phyloP scores from a whole-genome alignment of 164 flowering plant genomes.

The Houttuynia cordata region DNA sequence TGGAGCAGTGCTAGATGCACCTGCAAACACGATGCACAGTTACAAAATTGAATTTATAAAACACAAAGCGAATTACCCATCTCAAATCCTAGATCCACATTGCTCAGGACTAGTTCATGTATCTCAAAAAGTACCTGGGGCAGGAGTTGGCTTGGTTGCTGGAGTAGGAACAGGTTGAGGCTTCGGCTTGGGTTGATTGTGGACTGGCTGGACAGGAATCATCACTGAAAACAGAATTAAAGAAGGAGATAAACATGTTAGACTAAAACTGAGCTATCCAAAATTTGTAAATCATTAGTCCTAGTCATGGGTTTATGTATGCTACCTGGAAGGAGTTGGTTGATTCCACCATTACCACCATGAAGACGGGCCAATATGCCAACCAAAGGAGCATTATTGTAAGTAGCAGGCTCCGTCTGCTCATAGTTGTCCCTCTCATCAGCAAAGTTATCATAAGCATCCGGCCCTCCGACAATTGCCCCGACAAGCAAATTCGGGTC shows the following conservation, averaged over 20 bases:
- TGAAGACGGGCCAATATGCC: constrained; percentile 68
- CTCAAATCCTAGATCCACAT: not conserved
- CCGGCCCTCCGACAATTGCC: constrained; percentile 95
- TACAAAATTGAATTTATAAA: too few species aligned
- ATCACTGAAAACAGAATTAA: too few species aligned
- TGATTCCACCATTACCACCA: constrained; percentile 49
- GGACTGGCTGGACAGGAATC: constrained; percentile 17
- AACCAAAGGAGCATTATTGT: constrained; percentile 89
- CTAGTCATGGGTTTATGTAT: not conserved
- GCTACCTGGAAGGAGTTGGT: constrained; percentile 92
- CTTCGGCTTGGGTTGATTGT: constrained; percentile 17
- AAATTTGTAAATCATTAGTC: not conserved
- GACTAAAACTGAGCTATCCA: not conserved
- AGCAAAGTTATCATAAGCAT: constrained; percentile 85
- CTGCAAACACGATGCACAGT: constrained; percentile 20
- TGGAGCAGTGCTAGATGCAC: constrained; percentile 21
- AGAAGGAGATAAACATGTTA: not conserved
- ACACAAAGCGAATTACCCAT: too few species aligned
- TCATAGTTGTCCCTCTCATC: constrained; percentile 82
- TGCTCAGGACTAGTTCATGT: not conserved
- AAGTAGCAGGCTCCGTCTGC: constrained; percentile 97
- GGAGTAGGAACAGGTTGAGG: constrained; percentile 30
- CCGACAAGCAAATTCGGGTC: constrained; percentile 82
- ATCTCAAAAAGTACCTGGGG: constrained; percentile 30
- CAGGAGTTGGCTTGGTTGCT: constrained; percentile 26